phyloP scores from a whole-genome alignment of 2,329 filamentous ascomycete species.

The Fusarium burgessii region DNA sequence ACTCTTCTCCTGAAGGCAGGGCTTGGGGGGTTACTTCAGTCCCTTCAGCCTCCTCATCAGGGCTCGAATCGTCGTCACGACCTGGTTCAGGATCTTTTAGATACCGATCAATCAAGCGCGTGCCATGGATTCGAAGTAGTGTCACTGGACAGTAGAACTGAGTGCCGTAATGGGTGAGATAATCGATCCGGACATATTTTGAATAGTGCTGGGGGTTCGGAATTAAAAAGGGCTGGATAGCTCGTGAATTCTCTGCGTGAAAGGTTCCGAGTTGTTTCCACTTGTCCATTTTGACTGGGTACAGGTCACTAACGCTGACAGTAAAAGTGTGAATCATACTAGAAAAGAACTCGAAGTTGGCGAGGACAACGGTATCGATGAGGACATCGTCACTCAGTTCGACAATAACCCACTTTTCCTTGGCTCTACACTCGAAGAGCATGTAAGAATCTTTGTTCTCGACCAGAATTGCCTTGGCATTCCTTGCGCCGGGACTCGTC shows the following conservation, averaged over 20 bases:
- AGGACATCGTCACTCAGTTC: constrained; percentile 89
- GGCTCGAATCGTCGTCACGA: constrained; percentile 71
- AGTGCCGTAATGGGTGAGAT: constrained; percentile 92
- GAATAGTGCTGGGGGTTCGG: constrained; percentile 96
- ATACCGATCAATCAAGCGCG: constrained; percentile 79
- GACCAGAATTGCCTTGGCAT: constrained; percentile 86
- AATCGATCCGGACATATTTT: constrained; percentile 90
- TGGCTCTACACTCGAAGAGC: constrained; percentile 87
- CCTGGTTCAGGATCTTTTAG: constrained; percentile 59
- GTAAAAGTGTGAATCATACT: constrained; percentile 94
- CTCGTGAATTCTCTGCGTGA: constrained; percentile 90
- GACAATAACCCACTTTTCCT: constrained; percentile 94
- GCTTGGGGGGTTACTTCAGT: constrained; percentile 19
- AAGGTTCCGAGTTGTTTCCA: constrained; percentile 92
- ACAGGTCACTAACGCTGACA: constrained; percentile 92
- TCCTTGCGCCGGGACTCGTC: constrained; percentile 87
- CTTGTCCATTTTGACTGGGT: constrained; percentile 90
- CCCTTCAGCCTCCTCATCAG: constrained; percentile 35
- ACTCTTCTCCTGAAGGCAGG: constrained; percentile 13
- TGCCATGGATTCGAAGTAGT: constrained; percentile 90
- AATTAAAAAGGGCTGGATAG: constrained; percentile 94
- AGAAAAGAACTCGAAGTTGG: constrained; percentile 99
- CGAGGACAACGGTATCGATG: constrained; percentile 95
- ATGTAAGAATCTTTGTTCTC: constrained; percentile 99
- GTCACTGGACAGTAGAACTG: constrained; percentile 97